Conservation (phyloP, 2,329 filamentous ascomycete genomes). For the Plenodomus lindquistii region DNA sequence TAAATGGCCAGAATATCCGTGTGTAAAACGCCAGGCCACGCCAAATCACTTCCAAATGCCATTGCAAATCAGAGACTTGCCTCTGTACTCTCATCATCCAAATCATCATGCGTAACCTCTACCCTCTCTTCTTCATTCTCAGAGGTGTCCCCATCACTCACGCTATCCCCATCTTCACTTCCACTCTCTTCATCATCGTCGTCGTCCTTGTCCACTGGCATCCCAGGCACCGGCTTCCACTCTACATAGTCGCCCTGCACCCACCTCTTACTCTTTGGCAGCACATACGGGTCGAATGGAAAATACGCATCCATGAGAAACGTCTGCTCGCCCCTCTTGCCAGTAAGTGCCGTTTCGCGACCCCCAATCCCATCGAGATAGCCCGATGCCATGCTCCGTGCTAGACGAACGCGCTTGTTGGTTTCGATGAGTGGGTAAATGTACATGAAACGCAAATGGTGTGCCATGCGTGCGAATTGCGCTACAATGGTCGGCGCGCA, state of each 20-base stretch:
- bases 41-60: not conserved
- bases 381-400: constrained; percentile 66
- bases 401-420: constrained; percentile 86
- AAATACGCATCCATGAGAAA: constrained; percentile 94
- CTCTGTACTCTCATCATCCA: constrained; percentile 11
- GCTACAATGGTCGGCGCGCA: constrained; percentile 88
- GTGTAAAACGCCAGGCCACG: not conserved
- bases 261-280: constrained; percentile 87
- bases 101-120: not conserved
- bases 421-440: constrained; percentile 85
- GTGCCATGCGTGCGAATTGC: constrained; percentile 86
- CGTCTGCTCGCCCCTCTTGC: constrained; percentile 70
- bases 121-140: constrained; percentile 4
- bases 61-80: constrained; percentile 4
- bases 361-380: constrained; percentile 50
- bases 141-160: not conserved
- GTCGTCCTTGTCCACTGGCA: constrained; percentile 41
- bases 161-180: constrained; percentile 1
- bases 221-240: constrained; percentile 44
- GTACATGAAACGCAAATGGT: constrained; percentile 86
- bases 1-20: not conserved
- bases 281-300: constrained; percentile 93
- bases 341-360: constrained; percentile 58
- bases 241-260: constrained; percentile 62
- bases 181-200: constrained; percentile 3